Evolutionary conservation across 2,329 filamentous ascomycete species (phyloP), one percentile per base, ranked within the genome.

Genomic region (Ophiocordyceps sinensis): DNA sequence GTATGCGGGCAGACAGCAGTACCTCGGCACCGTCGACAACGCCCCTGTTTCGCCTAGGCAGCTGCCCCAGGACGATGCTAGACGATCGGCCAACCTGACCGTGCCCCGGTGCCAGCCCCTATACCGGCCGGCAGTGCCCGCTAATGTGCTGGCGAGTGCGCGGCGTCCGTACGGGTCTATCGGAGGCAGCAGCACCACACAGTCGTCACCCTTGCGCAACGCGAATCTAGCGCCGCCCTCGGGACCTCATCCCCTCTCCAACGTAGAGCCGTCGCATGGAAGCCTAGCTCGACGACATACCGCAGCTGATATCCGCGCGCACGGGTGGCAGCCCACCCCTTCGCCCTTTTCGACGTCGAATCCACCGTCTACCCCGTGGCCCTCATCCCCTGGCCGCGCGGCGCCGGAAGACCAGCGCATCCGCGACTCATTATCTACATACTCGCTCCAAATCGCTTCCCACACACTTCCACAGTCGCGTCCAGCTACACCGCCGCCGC

Each of bases 241-340:
- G 47, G 70, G 62, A 47, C 75, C 78, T 28, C 83, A 85, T 54
- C 79, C 79, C 29, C 67, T 80, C 17, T 73, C 80, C 15, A 67
- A 75, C 43, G 69, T 76, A 28, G 70, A 79, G 50, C 70, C 73
- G 23, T 73, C 77, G 29, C 77, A 79, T 30, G 73, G 77, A 43
- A 87, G 78, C 52, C 69, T 94, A 37, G 75, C 79, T 36, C 79
- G 89, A 47, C 77, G 89, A 45, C 91, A 98, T 62, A 98, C 91
- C 2, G 89, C 88, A 32, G 91, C 91, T 44, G 91, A 98, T 57
- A 96, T 98, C 51, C 81, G 91, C 41, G 82, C 88, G 51, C 82
- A 87, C 56, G 85, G 82, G 31, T 89, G 84, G 78, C 80, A 79
- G 46, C 70, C 69, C 8, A 49, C 47, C 35, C 69, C 75, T 23